Conservation (phyloP, 805 yeast genomes). For the Kodamaea leandrae region DNA sequence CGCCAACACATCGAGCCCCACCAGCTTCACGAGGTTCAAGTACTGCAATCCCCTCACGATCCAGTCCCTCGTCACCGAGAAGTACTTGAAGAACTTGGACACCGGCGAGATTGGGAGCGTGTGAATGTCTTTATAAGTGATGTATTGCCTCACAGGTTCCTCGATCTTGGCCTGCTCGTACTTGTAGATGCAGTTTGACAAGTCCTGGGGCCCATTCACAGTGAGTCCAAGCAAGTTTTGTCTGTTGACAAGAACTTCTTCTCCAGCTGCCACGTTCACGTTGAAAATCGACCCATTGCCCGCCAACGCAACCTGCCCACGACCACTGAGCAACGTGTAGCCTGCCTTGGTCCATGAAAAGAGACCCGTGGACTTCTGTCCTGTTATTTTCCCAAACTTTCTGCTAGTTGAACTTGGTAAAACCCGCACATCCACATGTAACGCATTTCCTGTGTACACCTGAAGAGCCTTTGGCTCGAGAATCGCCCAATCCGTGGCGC, state of each 20-base stretch:
- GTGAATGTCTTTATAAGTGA: conserved; percentile 2
- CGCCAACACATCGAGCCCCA: neutral
- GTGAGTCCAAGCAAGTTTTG: conserved; percentile 49
- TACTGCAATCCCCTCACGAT: conserved; percentile 2
- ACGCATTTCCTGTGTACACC: conserved; percentile 52
- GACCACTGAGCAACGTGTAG: conserved; percentile 50
- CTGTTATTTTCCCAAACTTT: conserved; percentile 25
- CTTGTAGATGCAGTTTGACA: conserved; percentile 37
- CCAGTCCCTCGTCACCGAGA: conserved; percentile 8
- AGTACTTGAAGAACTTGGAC: conserved; percentile 7
- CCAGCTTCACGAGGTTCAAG: neutral
- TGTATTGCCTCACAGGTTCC: conserved; percentile 3
- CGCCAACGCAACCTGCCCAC: conserved; percentile 54
- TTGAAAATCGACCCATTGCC: conserved; percentile 56
- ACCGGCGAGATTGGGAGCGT: conserved; percentile 7
- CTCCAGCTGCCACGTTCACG: conserved; percentile 43
- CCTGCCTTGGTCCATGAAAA: conserved; percentile 36
- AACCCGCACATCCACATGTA: conserved; percentile 35
- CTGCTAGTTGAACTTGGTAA: conserved; percentile 41
- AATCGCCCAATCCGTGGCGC: conserved; percentile 62
- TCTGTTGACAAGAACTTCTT: conserved; percentile 47
- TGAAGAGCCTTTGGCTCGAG: conserved; percentile 48
- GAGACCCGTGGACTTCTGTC: conserved; percentile 40
- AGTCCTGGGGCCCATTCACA: conserved; percentile 47
- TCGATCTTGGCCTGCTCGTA: conserved; percentile 18